Percentiles rank a stretch among this genome's conserved stretches.
Conservation (phyloP, 306 rosid genomes). For the Purshia tridentata region DNA sequence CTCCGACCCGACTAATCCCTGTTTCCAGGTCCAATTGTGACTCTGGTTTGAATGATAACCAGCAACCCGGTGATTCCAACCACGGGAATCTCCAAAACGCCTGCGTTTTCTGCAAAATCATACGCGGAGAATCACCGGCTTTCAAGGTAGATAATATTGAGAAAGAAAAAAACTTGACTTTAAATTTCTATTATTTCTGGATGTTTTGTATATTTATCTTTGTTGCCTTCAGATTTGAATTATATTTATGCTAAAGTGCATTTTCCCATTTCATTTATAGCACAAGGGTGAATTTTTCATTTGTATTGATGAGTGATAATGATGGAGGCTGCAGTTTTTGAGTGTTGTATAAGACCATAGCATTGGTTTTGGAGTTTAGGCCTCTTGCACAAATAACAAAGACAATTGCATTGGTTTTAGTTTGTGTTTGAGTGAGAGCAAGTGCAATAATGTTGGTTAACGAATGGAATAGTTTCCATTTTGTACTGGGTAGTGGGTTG, state of each 20-base stretch:
- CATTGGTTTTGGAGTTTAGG: background rate
- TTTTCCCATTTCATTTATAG: background rate
- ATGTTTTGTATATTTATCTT: background rate
- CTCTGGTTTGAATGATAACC: constrained; percentile 16
- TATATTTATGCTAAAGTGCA: background rate
- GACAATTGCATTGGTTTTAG: background rate
- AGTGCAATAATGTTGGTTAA: background rate
- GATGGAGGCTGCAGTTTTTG: background rate
- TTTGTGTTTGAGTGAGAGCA: background rate
- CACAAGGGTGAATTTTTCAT: background rate
- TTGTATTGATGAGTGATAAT: constrained; percentile 13
- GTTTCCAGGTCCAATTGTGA: constrained; percentile 32
- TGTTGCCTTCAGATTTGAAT: background rate
- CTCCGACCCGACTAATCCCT: constrained; percentile 11
- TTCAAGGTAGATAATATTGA: constrained; percentile 39
- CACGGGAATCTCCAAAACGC: constrained; percentile 26
- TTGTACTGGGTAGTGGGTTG: background rate
- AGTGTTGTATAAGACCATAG: background rate
- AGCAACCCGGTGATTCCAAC: constrained; percentile 9
- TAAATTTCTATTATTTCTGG: background rate
- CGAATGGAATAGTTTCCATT: background rate
- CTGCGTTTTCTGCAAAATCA: constrained; percentile 82
- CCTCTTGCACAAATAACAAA: too few relatives aligned
- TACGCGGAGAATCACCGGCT: constrained; percentile 66
- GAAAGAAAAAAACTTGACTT: background rate